Conservation (phyloP, 1,139 yeast genomes). For the Geotrichum cucujoidarum region DNA sequence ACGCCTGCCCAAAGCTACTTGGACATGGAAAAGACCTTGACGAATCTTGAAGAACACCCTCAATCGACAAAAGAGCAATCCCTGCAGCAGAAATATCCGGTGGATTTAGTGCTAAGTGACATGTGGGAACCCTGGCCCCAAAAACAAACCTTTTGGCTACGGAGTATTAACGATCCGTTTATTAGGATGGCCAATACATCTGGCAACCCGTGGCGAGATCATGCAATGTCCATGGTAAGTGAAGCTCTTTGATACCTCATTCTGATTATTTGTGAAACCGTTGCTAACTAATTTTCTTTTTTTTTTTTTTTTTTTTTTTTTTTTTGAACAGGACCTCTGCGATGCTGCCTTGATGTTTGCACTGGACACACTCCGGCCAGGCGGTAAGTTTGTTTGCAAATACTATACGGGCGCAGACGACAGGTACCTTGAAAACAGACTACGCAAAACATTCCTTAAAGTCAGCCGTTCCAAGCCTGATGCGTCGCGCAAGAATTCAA, state of each 20-base stretch:
- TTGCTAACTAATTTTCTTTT: background rate
- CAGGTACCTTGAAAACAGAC: conserved; percentile 49
- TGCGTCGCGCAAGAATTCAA: conserved; percentile 57
- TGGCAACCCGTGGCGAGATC: conserved; percentile 60
- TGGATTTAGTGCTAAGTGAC: conserved; percentile 79
- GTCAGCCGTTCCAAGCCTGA: conserved; percentile 58
- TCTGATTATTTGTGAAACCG: background rate
- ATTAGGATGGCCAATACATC: conserved; percentile 71
- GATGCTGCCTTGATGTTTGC: conserved; percentile 84
- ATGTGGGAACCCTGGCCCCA: conserved; percentile 75
- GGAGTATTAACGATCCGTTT: conserved; percentile 75
- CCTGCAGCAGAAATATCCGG: conserved; percentile 35
- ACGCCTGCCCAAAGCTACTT: conserved; percentile 21
- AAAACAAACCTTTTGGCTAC: conserved; percentile 57
- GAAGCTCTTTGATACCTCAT: background rate
- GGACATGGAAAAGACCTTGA: conserved; percentile 22
- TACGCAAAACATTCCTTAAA: conserved; percentile 52
- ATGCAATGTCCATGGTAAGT: conserved; percentile 52
- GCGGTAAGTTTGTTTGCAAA: conserved; percentile 72
- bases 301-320: background rate
- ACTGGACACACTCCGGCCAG: conserved; percentile 58
- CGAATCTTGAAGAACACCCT: conserved; percentile 5
- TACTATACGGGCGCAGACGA: conserved; percentile 70
- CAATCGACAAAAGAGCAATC: conserved; percentile 3
- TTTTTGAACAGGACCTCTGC: conserved; percentile 57